Evolutionary conservation across 345 rosid species (phyloP), one percentile per base, ranked within the genome.

Genomic region (Syzygium aromaticum): DNA sequence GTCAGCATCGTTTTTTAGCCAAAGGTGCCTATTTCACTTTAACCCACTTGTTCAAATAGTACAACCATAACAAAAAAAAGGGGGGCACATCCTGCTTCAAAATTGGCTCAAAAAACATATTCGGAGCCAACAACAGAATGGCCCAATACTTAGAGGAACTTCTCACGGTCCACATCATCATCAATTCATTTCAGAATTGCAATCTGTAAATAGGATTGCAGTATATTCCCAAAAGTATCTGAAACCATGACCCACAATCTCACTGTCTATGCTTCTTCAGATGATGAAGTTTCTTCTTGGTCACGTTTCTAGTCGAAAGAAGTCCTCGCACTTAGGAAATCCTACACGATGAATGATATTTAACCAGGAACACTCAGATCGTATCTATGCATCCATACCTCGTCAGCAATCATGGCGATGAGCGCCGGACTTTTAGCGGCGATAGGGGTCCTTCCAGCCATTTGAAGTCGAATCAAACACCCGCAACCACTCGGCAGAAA

Each of bases 381-480:
- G 25, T 25, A 56, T 56, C 61, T 23, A 53, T 43, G 19, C 49
- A 53, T 33, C 84, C 82, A 23, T 51, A 88, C 90, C 90, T 88
- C 90, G 7, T 88, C 90, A 59, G 90, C 90, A 84, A 88, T 88
- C 90, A 88, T 86, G 46, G 88, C 90, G 10, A 88, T 84, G 86
- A 88, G 88, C 0, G 90, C 90, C 21, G 90, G 86, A 86, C 86
- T 86, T n/a, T 86, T 88, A 5, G 87, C 8, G 2, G 86, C 86
- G 1, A 88, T 86, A 6, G 78, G 87, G 83, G 87, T 52, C 85
- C 88, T 86, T 86, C 89, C 89, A 12, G 89, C 88, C 89, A 88
- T 88, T 67, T 57, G 82, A 82, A 88, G 78, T 30, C 23, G 6
- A 67, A 0, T 30, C 16, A 67, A 30, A 67, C 33, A 8, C 43